Conservation (phyloP, 73 alveolate species). For the Effrenium voratum region DNA sequence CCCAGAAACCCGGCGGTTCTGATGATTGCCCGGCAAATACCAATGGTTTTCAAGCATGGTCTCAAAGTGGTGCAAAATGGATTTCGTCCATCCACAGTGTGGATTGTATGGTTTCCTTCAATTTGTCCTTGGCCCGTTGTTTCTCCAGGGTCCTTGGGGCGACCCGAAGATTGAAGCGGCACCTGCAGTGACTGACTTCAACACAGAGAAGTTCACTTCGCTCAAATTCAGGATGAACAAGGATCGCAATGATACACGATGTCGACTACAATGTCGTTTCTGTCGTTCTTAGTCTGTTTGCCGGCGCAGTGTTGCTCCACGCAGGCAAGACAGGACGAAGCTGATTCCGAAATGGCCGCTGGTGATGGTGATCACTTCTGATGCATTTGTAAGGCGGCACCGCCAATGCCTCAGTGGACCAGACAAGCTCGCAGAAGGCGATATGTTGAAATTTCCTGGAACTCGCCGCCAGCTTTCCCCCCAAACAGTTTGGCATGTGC, state of each 20-base stretch:
- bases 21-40: background rate
- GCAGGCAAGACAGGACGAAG: background rate
- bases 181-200: background rate
- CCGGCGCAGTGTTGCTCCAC: background rate
- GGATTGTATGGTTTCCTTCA: no score
- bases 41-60: background rate
- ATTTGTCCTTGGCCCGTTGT: no score
- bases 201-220: background rate
- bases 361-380: background rate
- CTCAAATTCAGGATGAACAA: background rate
- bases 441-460: background rate
- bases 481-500: no score
- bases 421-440: background rate
- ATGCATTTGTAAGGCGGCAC: slow-evolving; percentile 23
- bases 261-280: background rate
- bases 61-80: background rate
- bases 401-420: background rate
- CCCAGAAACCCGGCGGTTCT: background rate
- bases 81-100: background rate
- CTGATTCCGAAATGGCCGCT: slow-evolving; percentile 23
- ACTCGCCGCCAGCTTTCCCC: no score
- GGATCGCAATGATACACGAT: background rate
- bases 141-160: no score
- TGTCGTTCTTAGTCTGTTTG: background rate
- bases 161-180: background rate